Evolutionary conservation across 2,329 filamentous ascomycete genomes (phyloP).

Genomic region (Fusarium succisae): DNA sequence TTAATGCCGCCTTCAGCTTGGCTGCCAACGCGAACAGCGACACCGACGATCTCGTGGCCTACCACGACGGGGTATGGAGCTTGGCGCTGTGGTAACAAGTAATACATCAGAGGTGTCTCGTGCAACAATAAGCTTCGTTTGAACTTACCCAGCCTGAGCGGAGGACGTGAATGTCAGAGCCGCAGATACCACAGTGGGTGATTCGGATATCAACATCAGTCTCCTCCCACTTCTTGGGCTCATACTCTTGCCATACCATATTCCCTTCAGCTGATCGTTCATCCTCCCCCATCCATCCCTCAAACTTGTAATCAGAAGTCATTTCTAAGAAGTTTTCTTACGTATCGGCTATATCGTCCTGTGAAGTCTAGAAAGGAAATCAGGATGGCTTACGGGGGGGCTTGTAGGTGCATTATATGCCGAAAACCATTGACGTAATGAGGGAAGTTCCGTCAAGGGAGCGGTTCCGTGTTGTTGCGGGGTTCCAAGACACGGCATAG

Average conservation of each 20-base stretch:
- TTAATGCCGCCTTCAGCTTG: conserved; percentile 59
- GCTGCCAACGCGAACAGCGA: conserved; percentile 62
- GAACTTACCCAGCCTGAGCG: conserved; percentile 59
- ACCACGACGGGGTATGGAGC: conserved; percentile 57
- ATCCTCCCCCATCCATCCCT: neutral
- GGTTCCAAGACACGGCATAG: accelerated
- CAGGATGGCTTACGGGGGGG: neutral
- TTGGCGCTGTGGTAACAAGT: neutral
- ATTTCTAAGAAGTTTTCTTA: neutral
- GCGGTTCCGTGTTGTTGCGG: neutral
- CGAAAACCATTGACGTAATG: neutral
- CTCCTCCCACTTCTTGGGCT: conserved; percentile 73
- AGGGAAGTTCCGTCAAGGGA: neutral
- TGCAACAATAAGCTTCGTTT: accelerated
- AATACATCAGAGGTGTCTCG: neutral
- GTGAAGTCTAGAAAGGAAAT: neutral
- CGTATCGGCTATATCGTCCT: too few species aligned
- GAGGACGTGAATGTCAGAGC: conserved; percentile 68
- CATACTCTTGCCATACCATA: conserved; percentile 64
- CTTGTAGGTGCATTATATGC: neutral
- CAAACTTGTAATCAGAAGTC: neutral
- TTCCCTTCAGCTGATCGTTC: conserved; percentile 50
- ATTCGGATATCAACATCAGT: conserved; percentile 72
- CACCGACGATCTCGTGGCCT: conserved; percentile 74
- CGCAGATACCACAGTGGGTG: conserved; percentile 73